phyloP scores from a whole-genome alignment of 2,329 filamentous ascomycete genomes.

The Pestalotiopsis sp. region DNA sequence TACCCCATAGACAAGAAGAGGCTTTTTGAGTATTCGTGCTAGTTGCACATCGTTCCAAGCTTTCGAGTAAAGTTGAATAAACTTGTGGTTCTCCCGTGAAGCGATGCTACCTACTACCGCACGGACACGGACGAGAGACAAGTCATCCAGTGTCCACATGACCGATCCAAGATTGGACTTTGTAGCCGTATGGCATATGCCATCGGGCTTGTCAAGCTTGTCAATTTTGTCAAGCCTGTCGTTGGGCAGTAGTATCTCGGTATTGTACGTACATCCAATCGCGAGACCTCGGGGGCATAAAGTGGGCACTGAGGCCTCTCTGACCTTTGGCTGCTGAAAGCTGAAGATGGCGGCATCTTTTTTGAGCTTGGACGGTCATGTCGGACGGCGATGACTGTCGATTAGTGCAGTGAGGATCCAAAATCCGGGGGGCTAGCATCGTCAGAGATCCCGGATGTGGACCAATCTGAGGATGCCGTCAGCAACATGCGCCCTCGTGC shows the following conservation, averaged over 20 bases:
- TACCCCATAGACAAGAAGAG: too few species aligned
- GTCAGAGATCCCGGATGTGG: background rate
- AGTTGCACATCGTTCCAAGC: background rate
- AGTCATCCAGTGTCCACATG: background rate
- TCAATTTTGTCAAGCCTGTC: background rate
- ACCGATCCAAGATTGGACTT: background rate
- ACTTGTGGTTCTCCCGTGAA: background rate
- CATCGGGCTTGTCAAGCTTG: background rate
- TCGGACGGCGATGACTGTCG: background rate
- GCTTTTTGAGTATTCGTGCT: background rate
- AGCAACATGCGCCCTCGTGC: background rate
- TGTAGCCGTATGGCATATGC: background rate
- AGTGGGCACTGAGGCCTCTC: background rate
- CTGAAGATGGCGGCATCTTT: background rate
- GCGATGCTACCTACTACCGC: background rate
- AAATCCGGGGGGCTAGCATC: background rate
- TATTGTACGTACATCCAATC: background rate
- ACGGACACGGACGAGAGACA: background rate
- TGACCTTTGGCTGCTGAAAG: background rate
- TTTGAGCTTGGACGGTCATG: background rate
- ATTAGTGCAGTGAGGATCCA: background rate
- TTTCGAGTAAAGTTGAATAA: background rate
- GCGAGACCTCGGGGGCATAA: background rate
- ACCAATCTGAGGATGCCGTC: background rate
- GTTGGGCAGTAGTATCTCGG: too few species aligned